Evolutionary conservation across 2,329 filamentous ascomycete genomes (phyloP), one percentile per base, ranked within the genome.

Genomic region (Arthrinium phaeospermum): DNA sequence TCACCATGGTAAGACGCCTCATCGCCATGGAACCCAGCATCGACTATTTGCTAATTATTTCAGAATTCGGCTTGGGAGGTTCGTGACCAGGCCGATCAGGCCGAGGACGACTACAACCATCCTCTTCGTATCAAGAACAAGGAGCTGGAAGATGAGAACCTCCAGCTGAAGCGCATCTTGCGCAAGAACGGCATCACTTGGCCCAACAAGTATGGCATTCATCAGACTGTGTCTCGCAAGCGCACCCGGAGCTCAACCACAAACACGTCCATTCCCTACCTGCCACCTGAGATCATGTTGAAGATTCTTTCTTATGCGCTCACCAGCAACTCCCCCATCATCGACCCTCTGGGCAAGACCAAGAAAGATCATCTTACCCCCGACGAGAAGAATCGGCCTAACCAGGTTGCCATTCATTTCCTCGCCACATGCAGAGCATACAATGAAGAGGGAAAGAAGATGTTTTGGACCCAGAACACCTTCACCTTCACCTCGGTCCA

Each of bases 401-500:
- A 86, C 71, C 83, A 87, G 74, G 83, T 90, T 71, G 85, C 87
- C 71, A 87, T 89, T 67, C 83, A 88, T 75, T 86, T 89, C 70
- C 80, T 90, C 3, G 82, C 84, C 4, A 87, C 87, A 3, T 89
- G 86, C 78, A 86, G 80, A 75, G 84, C 85, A 22, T 86, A 88
- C 72, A 76, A 85, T 47, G 75, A 79, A 3, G 88, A 90, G 75
- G 88, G 88, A 47, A 85, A 80, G 19, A 84, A 82, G 24, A 82
- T 85, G 68, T 74, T 90, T 14, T 89, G 88, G 86, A 80, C 82
- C 34, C 85, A 83, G 69, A 90, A 90, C 76, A 79, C 80, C 0
- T 90, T 90, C 74, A 79, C 85, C 34, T 90, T 90, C 79, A 90
- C 88, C 0, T 86, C 82, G n/a, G 84, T 84, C 37, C 82, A 85